Conservation (phyloP, 1,284 basidiomycete species). For the Hypsizygus ulmarius region DNA sequence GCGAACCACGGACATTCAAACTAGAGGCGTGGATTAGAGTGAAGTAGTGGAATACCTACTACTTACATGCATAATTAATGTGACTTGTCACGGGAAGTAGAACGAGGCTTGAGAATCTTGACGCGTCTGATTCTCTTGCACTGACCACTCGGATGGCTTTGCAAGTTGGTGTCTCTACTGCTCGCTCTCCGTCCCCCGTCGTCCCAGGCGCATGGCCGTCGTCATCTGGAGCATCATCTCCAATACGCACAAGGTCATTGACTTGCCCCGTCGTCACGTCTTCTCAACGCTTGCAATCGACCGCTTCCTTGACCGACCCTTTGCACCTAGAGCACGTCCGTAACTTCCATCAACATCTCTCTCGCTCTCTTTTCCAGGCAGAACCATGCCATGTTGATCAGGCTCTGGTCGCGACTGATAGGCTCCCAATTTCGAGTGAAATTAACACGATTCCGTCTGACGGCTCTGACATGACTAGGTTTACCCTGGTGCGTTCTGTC, state of each 20-base stretch:
- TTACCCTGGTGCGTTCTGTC: slow-evolving; percentile 19
- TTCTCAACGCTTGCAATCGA: background rate
- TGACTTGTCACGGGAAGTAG: slow-evolving; percentile 6
- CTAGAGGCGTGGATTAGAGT: slow-evolving; percentile 12
- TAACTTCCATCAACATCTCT: slow-evolving; percentile 31
- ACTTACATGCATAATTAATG: background rate
- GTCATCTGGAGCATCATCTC: slow-evolving; percentile 10
- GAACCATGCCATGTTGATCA: background rate
- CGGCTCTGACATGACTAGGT: slow-evolving; percentile 24
- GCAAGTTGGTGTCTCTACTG: background rate
- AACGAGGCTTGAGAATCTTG: slow-evolving; percentile 1
- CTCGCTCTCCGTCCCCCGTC: slow-evolving; percentile 23
- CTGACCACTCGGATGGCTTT: background rate
- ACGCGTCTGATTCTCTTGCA: background rate
- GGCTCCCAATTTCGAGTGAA: slow-evolving; percentile 2
- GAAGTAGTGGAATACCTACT: slow-evolving; percentile 8
- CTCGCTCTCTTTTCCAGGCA: slow-evolving; percentile 20
- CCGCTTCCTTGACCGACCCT: slow-evolving; percentile 16
- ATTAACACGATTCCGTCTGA: slow-evolving; percentile 17
- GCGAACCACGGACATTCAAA: slow-evolving; percentile 2
- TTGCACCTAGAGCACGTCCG: slow-evolving; percentile 29
- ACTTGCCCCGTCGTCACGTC: slow-evolving; percentile 18
- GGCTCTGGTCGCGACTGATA: background rate
- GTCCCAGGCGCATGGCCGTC: slow-evolving; percentile 35
- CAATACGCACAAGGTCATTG: slow-evolving; percentile 19